Evolutionary conservation across 345 rosid species (phyloP), one percentile per base, ranked within the genome.

Genomic region (Populus tremula): DNA sequence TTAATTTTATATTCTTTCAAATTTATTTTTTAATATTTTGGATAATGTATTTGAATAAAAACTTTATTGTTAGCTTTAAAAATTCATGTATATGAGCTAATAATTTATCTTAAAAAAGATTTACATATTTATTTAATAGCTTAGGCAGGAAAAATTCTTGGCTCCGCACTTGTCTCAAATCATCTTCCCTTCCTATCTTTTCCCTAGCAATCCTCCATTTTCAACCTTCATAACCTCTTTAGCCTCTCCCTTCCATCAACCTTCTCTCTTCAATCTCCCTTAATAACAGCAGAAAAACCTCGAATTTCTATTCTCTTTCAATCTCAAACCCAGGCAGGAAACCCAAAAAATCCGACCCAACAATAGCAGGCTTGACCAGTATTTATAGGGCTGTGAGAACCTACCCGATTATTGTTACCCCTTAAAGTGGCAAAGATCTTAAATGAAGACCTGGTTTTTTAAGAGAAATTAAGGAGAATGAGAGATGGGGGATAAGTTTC

Each of bases 341-440:
- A 7, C 56, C 88, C n/a, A 84, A 76, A 12, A 64, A 72, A 8
- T 0, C n/a, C 78, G 11, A 20, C 23, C 23, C 23, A 20, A 6
- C 84, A 85, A 10, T 33, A 89, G 31, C 89, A 2, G 91, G 91
- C 70, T 86, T 41, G 92, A 89, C 76, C 97, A 33, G 36, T 91
- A 82, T 86, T 86, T 87, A 82, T 90, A 90, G 92, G 97, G 93
- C 73, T 85, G 89, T 61, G 97, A 93, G 75, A 88, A 88, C 90
- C 79, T 81, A 61, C 97, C 97, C 18, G 95, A 94, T 73, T 75
- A 90, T 80, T 86, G 95, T 41, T 90, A 91, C 87, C 35, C 98
- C 2, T 93, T 97, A 91, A 93, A 82, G 97, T 94, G n/a, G 97
- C 90, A 7, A 85, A 82, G 69, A 84, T 91, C 73, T 84, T 93